Percentiles rank a stretch among this genome's conserved stretches.
Conservation (phyloP, 495 filamentous ascomycete species). For the Usnea hakonensis region DNA sequence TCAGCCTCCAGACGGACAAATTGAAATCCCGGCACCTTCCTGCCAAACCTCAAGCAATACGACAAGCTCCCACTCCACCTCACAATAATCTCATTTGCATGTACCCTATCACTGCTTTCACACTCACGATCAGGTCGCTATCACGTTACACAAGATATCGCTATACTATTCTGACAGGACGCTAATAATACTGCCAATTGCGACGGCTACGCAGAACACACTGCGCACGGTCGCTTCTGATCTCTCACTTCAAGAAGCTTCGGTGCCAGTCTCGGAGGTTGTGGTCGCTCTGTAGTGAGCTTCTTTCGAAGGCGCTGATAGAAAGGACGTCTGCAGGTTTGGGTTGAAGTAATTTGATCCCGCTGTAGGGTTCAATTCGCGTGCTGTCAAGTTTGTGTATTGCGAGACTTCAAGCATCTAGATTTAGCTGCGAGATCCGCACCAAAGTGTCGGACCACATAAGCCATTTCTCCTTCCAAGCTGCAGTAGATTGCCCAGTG, state of each 20-base stretch:
- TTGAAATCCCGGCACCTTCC: background rate
- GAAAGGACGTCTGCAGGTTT: conserved; percentile 7
- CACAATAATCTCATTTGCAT: background rate
- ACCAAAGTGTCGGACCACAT: conserved; percentile 17
- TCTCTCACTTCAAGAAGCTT: background rate
- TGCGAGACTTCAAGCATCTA: conserved; percentile 15
- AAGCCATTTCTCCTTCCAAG: conserved; percentile 14
- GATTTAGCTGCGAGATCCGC: conserved; percentile 20
- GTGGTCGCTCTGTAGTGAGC: conserved; percentile 7
- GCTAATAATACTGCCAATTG: background rate
- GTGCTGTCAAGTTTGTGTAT: conserved; percentile 17
- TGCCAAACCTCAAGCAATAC: conserved; percentile 2
- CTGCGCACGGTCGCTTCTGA: conserved; percentile 5
- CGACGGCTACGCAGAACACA: background rate
- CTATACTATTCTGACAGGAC: background rate
- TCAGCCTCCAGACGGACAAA: background rate
- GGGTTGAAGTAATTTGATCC: conserved; percentile 19
- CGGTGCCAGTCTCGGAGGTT: conserved; percentile 1
- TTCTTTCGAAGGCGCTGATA: conserved; percentile 7
- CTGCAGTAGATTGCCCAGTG: conserved; percentile 18
- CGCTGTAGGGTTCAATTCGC: conserved; percentile 16
- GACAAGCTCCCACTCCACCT: conserved; percentile 10
- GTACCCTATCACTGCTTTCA: background rate
- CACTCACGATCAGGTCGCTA: background rate
- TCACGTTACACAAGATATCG: background rate